These are phyloP conservation scores for Colletotrichum spinosum DNA, from an alignment of 2,329 filamentous ascomycete species.

Conservation along the genomic window DNA sequence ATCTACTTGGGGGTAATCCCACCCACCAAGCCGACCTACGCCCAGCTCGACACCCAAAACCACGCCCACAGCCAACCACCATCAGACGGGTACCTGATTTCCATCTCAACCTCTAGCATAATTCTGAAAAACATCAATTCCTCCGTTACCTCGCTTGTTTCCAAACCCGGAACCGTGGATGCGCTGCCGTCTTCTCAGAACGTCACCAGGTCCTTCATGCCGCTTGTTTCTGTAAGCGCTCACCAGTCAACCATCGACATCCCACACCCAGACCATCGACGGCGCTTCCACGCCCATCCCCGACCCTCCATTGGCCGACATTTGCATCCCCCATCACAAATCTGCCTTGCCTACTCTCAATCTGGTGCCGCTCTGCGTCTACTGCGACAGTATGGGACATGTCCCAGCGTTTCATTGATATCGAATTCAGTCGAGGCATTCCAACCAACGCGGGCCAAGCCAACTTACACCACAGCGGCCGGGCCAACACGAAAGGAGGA, in stretches of 20 bases:
- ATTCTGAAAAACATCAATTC: conserved; percentile 22
- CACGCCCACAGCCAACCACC: conserved; percentile 16
- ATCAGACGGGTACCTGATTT: conserved; percentile 21
- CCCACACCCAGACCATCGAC: conserved; percentile 40
- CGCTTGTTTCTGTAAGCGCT: conserved; percentile 46
- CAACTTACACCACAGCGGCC: conserved; percentile 28
- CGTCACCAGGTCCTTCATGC: conserved; percentile 11
- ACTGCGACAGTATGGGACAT: conserved; percentile 42
- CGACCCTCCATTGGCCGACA: conserved; percentile 43
- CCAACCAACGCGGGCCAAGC: conserved; percentile 34
- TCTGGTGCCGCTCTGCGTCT: conserved; percentile 41
- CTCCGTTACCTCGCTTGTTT: conserved; percentile 34
- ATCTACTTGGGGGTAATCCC: conserved; percentile 27
- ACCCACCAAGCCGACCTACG: neutral
- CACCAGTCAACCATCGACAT: conserved; percentile 42
- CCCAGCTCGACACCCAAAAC: conserved; percentile 12
- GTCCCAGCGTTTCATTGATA: conserved; percentile 36
- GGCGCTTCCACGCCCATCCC: conserved; percentile 44
- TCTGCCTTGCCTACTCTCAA: conserved; percentile 24
- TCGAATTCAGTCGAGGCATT: conserved; percentile 23
- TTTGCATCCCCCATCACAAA: conserved; percentile 41
- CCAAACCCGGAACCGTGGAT: conserved; percentile 29
- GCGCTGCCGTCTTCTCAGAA: conserved; percentile 26
- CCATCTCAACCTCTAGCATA: conserved; percentile 35
- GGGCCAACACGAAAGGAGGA: conserved; percentile 24